Evolutionary conservation across 1,284 basidiomycete genomes (phyloP).

Genomic region (Retiboletus fuscus): DNA sequence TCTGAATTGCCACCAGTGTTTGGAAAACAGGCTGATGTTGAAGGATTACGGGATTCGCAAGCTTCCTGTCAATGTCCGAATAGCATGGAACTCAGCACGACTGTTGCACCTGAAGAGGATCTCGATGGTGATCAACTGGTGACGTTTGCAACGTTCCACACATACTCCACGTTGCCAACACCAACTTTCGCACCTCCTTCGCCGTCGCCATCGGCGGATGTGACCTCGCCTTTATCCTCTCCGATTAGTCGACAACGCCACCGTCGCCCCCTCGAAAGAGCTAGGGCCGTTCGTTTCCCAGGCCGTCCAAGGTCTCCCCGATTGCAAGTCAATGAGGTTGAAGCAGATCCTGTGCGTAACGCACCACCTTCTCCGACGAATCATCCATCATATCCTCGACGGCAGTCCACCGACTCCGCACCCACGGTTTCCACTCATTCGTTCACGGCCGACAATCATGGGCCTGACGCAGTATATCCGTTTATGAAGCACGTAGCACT

Average conservation of each 20-base stretch:
- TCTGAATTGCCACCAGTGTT: neutral
- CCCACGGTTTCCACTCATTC: conserved; percentile 14
- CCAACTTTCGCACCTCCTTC: conserved; percentile 48
- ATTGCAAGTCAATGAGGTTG: conserved; percentile 35
- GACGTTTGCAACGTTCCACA: conserved; percentile 36
- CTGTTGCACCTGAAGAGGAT: conserved; percentile 31
- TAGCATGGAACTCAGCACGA: conserved; percentile 14
- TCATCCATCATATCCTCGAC: conserved; percentile 14
- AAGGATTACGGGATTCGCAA: conserved; percentile 34
- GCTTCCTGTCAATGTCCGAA: conserved; percentile 25
- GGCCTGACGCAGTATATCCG: conserved; percentile 29
- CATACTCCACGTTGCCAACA: conserved; percentile 46
- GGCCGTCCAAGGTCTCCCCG: conserved; percentile 43
- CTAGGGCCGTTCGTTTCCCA: conserved; percentile 46
- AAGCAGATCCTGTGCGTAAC: conserved; percentile 22
- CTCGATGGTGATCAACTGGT: conserved; percentile 30
- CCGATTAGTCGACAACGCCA: conserved; percentile 35
- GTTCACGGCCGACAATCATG: conserved; percentile 18
- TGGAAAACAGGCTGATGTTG: conserved; percentile 12
- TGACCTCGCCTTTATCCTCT: conserved; percentile 39
- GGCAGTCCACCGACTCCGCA: conserved; percentile 29
- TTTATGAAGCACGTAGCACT: conserved; percentile 42
- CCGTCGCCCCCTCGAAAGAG: conserved; percentile 49
- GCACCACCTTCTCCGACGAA: conserved; percentile 19
- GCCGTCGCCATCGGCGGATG: conserved; percentile 44